Percentiles rank a stretch among this genome's conserved stretches.
phyloP scores from a whole-genome alignment of 495 filamentous ascomycete genomes.

The Pyrenula aspistea region DNA sequence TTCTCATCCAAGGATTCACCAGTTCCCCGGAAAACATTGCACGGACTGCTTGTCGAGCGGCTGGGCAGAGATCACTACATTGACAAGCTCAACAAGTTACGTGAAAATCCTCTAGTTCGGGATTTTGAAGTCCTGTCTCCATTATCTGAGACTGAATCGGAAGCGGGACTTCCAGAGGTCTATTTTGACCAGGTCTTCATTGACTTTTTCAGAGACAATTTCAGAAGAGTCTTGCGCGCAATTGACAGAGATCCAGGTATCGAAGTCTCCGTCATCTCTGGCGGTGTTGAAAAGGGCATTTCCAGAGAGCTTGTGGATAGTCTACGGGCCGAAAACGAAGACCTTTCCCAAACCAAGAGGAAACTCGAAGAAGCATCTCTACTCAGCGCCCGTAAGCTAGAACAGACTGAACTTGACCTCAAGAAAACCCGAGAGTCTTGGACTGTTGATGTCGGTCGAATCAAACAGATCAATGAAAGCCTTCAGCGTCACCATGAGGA shows the following conservation, averaged over 20 bases:
- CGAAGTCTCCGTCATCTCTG: slow-evolving; percentile 66
- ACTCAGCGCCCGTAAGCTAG: slow-evolving; percentile 54
- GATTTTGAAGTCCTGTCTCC: slow-evolving; percentile 85
- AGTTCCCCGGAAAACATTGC: slow-evolving; percentile 68
- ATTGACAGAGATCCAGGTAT: slow-evolving; percentile 86
- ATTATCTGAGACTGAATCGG: slow-evolving; percentile 39
- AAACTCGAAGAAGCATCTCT: slow-evolving; percentile 55
- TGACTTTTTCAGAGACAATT: slow-evolving; percentile 93
- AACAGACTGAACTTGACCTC: slow-evolving; percentile 68
- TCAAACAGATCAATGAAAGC: slow-evolving; percentile 57
- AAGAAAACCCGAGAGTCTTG: slow-evolving; percentile 58
- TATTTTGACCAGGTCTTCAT: slow-evolving; percentile 80
- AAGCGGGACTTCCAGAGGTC: slow-evolving; percentile 63
- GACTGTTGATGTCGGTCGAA: slow-evolving; percentile 48
- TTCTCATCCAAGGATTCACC: slow-evolving; percentile 97
- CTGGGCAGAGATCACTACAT: slow-evolving; percentile 84
- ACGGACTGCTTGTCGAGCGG: slow-evolving; percentile 64
- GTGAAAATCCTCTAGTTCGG: slow-evolving; percentile 70
- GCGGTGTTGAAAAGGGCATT: slow-evolving; percentile 71
- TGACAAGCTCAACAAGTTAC: slow-evolving; percentile 66
- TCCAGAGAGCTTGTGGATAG: slow-evolving; percentile 76
- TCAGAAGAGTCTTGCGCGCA: slow-evolving; percentile 69
- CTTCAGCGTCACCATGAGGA: slow-evolving; percentile 59
- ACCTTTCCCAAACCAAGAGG: slow-evolving; percentile 55
- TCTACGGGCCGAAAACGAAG: slow-evolving; percentile 63